Evolutionary conservation across 345 rosid species (phyloP), one percentile per base, ranked within the genome.

Genomic region (Hibiscus mutabilis): DNA sequence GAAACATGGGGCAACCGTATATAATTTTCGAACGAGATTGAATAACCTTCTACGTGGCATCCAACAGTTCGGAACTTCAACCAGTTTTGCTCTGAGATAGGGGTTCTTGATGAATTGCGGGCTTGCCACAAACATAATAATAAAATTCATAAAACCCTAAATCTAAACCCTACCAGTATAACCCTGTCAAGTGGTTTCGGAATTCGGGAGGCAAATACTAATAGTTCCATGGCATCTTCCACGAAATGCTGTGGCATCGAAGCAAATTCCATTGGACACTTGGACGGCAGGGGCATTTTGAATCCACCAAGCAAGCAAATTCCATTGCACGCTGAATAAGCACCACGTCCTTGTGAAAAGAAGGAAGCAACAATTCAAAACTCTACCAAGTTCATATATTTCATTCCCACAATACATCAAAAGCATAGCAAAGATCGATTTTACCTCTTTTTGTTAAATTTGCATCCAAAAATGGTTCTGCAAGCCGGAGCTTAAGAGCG

Each of bases 61-160:
- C 98, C 98, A 96, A 83, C 96, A 89, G 72, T 96, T 92, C 88
- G 92, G 84, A 46, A 91, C 99, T 85, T 96, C 99, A 66, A 96
- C 99, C 99, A 96, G 92, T 84, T 96, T 96, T 71, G 98, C 94
- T 80, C 99, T 88, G 70, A 95, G 90, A 83, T 92, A 92, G 42
- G 99, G 99, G 65, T 96, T 92, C 81, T 90, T 89, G 57, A 96
- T 82, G 73, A 78, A 89, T 27, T 92, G 74, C 6, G 99, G 96
- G 82, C 97, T 92, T 63, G 80, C 97, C 98, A 92, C 92, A 82
- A 96, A 92, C 97, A 96, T 96, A 71, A 96, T 96, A 49, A 92
- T 92, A 82, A 96, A 92, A 80, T 95, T 95, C 97, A 95, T 89
- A 82, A 89, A 95, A 81, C 92, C 99, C n/a, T n/a, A n/a, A n/a